Evolutionary conservation across 352 stramenopile genomes (phyloP).

Genomic region (Phytophthora syringae): DNA sequence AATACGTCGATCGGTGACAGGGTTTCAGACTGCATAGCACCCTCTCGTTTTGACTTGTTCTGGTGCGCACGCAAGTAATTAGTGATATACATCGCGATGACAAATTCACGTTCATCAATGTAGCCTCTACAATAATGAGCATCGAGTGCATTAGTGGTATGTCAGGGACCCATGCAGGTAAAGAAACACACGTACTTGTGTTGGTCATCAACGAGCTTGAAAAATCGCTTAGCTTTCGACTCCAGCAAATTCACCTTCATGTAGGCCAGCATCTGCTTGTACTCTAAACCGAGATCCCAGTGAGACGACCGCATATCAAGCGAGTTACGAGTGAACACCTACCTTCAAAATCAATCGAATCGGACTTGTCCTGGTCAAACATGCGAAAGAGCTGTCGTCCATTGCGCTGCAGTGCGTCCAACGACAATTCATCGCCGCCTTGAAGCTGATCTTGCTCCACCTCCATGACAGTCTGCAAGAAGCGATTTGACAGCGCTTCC

Average conservation of each 20-base stretch:
- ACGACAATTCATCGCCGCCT: constrained; percentile 38
- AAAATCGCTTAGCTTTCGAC: constrained; percentile 72
- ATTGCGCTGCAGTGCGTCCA: constrained; percentile 58
- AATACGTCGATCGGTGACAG: constrained; percentile 68
- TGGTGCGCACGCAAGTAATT: constrained; percentile 58
- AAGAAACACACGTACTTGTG: constrained; percentile 56
- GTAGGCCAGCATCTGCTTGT: constrained; percentile 81
- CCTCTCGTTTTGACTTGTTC: constrained; percentile 12
- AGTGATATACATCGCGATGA: constrained; percentile 76
- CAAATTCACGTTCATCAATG: constrained; percentile 79
- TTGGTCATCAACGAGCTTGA: constrained; percentile 73
- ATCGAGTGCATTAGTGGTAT: too few species aligned
- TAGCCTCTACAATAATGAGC: constrained; percentile 47
- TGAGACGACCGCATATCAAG: constrained; percentile 1
- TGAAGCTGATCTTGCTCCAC: constrained; percentile 46
- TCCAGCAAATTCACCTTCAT: constrained; percentile 70
- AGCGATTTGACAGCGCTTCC: constrained; percentile 48
- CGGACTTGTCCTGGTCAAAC: constrained; percentile 77
- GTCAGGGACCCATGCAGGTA: too few species aligned
- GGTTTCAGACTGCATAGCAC: constrained; percentile 3
- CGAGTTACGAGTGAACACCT: background rate
- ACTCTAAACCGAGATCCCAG: constrained; percentile 48
- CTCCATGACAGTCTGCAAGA: constrained; percentile 63
- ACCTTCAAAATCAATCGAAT: constrained; percentile 84
- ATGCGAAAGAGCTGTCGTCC: constrained; percentile 69